Evolutionary conservation across 2,329 filamentous ascomycete genomes (phyloP).

Genomic region (Tolypocladium amazonense): DNA sequence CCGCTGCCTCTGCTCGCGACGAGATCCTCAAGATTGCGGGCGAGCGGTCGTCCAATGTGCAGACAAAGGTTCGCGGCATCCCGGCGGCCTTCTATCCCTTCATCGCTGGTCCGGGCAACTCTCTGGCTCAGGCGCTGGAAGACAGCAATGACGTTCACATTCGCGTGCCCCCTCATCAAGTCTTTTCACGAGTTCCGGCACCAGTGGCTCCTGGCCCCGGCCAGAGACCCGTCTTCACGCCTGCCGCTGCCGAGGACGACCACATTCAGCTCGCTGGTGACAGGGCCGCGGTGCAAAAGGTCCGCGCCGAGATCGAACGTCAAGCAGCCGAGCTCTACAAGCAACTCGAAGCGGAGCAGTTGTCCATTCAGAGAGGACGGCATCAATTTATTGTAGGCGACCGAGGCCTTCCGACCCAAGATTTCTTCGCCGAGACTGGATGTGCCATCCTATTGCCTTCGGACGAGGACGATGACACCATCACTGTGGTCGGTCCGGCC

Average conservation of each 20-base stretch:
- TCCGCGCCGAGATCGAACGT: constrained; percentile 70
- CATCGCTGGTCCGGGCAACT: constrained; percentile 70
- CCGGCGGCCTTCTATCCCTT: constrained; percentile 94
- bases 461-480: constrained; percentile 67
- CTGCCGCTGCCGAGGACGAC: constrained; percentile 56
- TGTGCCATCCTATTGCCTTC: constrained; percentile 77
- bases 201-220: constrained; percentile 51
- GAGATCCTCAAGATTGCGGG: constrained; percentile 81
- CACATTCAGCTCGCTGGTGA: constrained; percentile 84
- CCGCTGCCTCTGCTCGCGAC: constrained; percentile 71
- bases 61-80: constrained; percentile 70
- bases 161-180: constrained; percentile 72
- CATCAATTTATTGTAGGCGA: constrained; percentile 95
- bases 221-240: constrained; percentile 57
- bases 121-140: constrained; percentile 57
- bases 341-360: constrained; percentile 66
- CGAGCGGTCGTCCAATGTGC: constrained; percentile 74
- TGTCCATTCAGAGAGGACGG: constrained; percentile 72
- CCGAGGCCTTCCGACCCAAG: constrained; percentile 64
- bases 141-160: constrained; percentile 71
- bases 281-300: constrained; percentile 68
- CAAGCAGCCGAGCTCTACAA: constrained; percentile 65
- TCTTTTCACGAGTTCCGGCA: constrained; percentile 59
- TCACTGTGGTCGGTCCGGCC: constrained; percentile 75
- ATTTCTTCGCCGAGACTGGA: constrained; percentile 85